A percentile compares a stretch with the other conserved stretches of the same genome.
Conservation (phyloP, 129 eudicot species). For the Heracleum sosnowskyi region DNA sequence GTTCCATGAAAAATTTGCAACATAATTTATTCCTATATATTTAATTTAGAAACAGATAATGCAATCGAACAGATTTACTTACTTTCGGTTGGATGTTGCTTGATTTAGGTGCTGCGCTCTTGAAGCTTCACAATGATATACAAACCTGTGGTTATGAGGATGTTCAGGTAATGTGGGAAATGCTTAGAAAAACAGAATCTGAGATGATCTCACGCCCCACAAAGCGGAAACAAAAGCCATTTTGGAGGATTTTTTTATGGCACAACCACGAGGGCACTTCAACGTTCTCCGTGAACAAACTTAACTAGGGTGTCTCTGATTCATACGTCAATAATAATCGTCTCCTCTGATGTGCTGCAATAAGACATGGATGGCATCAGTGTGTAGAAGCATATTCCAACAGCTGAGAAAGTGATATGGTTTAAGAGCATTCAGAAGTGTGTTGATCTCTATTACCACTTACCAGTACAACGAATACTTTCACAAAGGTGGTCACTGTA, state of each 20-base stretch:
- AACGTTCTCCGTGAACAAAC: slow-evolving; percentile 40
- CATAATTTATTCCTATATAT: background rate
- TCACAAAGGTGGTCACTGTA: slow-evolving; percentile 27
- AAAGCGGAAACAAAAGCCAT: slow-evolving; percentile 44
- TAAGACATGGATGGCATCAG: slow-evolving; percentile 23
- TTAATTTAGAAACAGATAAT: background rate
- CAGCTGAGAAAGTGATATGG: background rate
- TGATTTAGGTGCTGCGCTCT: slow-evolving; percentile 47
- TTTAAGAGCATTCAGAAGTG: background rate
- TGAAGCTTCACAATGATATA: slow-evolving; percentile 70
- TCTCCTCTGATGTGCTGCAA: slow-evolving; percentile 27
- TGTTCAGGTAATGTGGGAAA: slow-evolving; percentile 92
- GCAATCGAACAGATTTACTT: background rate
- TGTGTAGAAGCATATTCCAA: background rate
- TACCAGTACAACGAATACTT: slow-evolving; percentile 12
- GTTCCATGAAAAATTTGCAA: background rate
- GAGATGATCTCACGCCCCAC: slow-evolving; percentile 32
- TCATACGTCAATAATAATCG: slow-evolving; percentile 4
- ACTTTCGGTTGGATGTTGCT: background rate
- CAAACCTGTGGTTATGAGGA: slow-evolving; percentile 85
- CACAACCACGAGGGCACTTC: slow-evolving; percentile 32
- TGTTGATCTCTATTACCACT: slow-evolving; percentile 17
- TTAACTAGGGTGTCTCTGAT: slow-evolving; percentile 16
- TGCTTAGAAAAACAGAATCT: slow-evolving; percentile 69
- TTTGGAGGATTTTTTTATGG: slow-evolving; percentile 58